These are phyloP conservation scores for Dictyostelium brefeldianum DNA, from an alignment of 78 protist species.

Conservation along the genomic window DNA sequence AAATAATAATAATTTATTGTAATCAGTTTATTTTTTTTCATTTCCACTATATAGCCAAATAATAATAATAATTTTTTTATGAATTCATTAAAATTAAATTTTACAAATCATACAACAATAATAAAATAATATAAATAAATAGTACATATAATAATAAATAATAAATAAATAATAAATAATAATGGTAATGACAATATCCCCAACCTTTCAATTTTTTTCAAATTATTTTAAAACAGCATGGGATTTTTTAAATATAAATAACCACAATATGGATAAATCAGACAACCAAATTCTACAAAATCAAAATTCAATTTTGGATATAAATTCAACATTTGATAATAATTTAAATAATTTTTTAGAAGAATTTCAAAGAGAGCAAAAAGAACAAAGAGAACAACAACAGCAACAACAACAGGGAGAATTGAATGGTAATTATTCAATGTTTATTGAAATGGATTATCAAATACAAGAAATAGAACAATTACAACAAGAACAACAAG, in stretches of 20 bases:
- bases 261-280: not conserved
- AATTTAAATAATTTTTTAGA: not conserved
- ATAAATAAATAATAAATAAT: not conserved
- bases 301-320: not conserved
- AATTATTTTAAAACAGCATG: slow-evolving; percentile 13
- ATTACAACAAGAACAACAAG: too few relatives aligned
- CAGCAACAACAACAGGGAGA: too few relatives aligned
- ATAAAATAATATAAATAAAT: slow-evolving; percentile 2
- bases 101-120: not conserved
- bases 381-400: not conserved
- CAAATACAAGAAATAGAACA: too few relatives aligned
- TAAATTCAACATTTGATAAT: not conserved
- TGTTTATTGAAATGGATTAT: too few relatives aligned
- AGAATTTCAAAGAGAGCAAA: not conserved
- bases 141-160: not conserved
- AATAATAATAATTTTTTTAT: too few relatives aligned
- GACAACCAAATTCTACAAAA: not conserved
- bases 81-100: not conserved
- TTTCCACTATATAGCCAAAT: too few relatives aligned
- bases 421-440: too few relatives aligned
- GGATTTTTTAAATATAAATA: slow-evolving; percentile 8
- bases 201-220: slow-evolving; percentile 15
- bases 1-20: too few relatives aligned
- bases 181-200: slow-evolving; percentile 13
- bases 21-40: not conserved